phyloP scores from a whole-genome alignment of 768 basidiomycete genomes.

The Lactarius hengduanensis region DNA sequence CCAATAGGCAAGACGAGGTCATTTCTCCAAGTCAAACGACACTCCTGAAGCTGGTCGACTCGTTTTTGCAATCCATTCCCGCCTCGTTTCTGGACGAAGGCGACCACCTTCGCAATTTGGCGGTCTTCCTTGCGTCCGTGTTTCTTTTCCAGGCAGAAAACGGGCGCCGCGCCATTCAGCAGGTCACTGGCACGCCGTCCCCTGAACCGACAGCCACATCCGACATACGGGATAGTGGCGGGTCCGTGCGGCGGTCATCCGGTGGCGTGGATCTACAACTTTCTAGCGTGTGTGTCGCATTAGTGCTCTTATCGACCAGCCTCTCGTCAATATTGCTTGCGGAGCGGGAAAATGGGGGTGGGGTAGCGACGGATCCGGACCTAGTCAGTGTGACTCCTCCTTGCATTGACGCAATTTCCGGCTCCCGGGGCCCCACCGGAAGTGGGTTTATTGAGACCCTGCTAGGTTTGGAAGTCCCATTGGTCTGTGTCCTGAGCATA shows the following conservation, averaged over 20 bases:
- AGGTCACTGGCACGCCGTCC: constrained; percentile 2
- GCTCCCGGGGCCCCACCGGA: constrained; percentile 14
- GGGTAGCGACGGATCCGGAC: not conserved
- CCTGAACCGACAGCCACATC: not conserved
- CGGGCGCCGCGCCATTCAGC: constrained; percentile 21
- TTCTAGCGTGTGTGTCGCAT: constrained; percentile 23
- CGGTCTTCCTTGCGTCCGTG: constrained; percentile 14
- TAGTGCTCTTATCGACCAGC: constrained; percentile 23
- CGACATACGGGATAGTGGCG: constrained; percentile 8
- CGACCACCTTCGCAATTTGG: constrained; percentile 3
- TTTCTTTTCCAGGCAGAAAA: constrained; percentile 14
- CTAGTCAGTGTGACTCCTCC: constrained; percentile 17
- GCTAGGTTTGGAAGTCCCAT: constrained; percentile 28
- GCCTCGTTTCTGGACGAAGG: constrained; percentile 22
- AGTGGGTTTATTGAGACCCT: constrained; percentile 30
- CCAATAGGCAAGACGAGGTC: constrained; percentile 58
- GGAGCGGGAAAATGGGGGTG: constrained; percentile 16
- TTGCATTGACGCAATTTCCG: constrained; percentile 19
- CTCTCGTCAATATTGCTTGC: constrained; percentile 25
- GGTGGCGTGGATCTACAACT: constrained; percentile 23
- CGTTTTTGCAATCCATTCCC: constrained; percentile 61
- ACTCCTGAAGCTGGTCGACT: constrained; percentile 85
- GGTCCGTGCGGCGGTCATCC: not conserved
- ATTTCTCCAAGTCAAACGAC: constrained; percentile 84
- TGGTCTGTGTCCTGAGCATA: not conserved